Evolutionary conservation across 2,329 filamentous ascomycete species (phyloP).

Genomic region (Daldinia sp.): DNA sequence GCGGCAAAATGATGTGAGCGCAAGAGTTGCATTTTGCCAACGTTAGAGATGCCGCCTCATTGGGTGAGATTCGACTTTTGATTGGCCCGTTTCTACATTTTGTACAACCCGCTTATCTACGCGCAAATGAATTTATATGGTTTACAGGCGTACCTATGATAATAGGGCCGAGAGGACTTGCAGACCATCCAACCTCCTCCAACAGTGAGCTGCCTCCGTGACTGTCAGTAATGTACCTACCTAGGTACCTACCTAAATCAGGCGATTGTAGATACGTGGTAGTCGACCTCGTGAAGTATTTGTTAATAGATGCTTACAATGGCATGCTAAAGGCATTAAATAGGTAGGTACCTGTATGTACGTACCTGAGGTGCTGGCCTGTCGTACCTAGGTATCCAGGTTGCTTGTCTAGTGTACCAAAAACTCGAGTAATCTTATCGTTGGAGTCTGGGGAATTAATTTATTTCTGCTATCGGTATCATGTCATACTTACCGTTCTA

Average conservation of each 20-base stretch:
- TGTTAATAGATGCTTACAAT: too few species aligned
- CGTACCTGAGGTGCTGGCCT: too few species aligned
- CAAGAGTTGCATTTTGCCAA: not conserved
- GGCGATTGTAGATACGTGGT: too few species aligned
- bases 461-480: conserved; percentile 16
- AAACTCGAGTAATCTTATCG: conserved; percentile 11
- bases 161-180: conserved; percentile 1
- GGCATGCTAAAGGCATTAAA: not conserved
- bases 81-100: not conserved
- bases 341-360: not conserved
- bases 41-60: not conserved
- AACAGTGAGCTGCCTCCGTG: not conserved
- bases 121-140: conserved; percentile 13
- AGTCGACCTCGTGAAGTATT: too few species aligned
- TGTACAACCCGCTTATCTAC: not conserved
- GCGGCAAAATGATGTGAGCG: not conserved
- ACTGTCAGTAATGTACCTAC: too few species aligned
- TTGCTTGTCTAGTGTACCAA: too few species aligned
- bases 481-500: not conserved
- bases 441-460: conserved; percentile 21
- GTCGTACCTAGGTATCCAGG: not conserved
- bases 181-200: not conserved
- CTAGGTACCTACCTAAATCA: not conserved
- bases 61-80: not conserved
- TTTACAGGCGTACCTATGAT: not conserved